These are phyloP conservation scores for Blastobotrys attinorum DNA, from an alignment of 805 yeast genomes.

Conservation along the genomic window DNA sequence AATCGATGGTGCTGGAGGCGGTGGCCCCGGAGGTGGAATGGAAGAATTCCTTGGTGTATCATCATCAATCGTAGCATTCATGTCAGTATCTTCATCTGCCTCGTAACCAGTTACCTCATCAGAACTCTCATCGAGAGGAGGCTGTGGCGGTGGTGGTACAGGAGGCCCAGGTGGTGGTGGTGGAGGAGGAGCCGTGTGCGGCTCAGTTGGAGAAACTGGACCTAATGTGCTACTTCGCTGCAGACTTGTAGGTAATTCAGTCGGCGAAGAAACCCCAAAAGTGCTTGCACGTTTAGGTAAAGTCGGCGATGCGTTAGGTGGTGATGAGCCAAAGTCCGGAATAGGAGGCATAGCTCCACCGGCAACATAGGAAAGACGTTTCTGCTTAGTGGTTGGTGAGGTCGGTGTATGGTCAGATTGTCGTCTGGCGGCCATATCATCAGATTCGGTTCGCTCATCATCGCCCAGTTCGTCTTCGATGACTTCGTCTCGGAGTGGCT, in stretches of 20 bases:
- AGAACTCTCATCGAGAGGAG: slow-evolving; percentile 56
- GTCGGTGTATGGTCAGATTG: slow-evolving; percentile 1
- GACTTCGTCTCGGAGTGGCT: slow-evolving; percentile 8
- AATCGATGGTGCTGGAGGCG: slow-evolving; percentile 9
- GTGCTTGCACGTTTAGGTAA: slow-evolving; percentile 2
- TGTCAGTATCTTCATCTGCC: slow-evolving; percentile 52
- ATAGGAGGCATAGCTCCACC: slow-evolving; percentile 19
- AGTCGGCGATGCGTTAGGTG: not conserved
- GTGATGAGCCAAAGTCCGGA: slow-evolving; percentile 10
- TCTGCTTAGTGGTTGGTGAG: slow-evolving; percentile 2
- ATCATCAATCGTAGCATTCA: slow-evolving; percentile 15
- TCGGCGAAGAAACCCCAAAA: not conserved
- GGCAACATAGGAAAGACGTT: slow-evolving; percentile 15
- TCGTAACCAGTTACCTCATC: slow-evolving; percentile 46
- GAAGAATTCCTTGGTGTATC: slow-evolving; percentile 1
- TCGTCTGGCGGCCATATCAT: slow-evolving; percentile 9
- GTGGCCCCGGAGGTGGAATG: slow-evolving; percentile 11
- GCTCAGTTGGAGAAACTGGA: slow-evolving; percentile 6
- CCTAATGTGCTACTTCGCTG: not conserved
- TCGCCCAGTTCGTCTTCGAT: slow-evolving; percentile 22
- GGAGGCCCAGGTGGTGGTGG: slow-evolving; percentile 14
- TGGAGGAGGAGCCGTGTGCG: slow-evolving; percentile 12
- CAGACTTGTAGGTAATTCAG: not conserved
- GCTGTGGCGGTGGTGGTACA: slow-evolving; percentile 27
- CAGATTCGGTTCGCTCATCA: slow-evolving; percentile 24